Evolutionary conservation across 208 protist genomes (phyloP).

Genomic region (Crithidia acanthocephali): DNA sequence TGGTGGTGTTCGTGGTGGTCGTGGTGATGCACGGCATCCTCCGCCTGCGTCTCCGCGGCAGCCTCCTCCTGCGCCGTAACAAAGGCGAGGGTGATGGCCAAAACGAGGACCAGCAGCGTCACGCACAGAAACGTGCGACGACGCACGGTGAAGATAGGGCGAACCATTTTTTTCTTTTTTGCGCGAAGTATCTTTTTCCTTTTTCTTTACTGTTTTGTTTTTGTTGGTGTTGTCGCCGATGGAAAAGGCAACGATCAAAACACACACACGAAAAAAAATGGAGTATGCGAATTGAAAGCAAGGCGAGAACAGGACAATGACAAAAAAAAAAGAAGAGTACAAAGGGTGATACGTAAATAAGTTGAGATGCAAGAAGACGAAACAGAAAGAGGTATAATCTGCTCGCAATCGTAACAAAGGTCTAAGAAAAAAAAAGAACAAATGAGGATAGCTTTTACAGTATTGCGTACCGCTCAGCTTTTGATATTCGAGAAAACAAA

Average conservation of each 20-base stretch:
- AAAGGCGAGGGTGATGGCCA: slow-evolving; percentile 20
- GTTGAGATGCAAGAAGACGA: no score
- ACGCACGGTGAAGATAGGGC: background rate
- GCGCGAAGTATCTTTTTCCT: slow-evolving; percentile 1
- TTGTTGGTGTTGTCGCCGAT: no score
- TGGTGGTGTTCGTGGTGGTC: background rate
- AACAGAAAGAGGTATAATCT: no score
- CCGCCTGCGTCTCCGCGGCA: background rate
- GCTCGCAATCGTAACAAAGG: no score
- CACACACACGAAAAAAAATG: background rate
- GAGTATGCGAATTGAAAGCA: no score
- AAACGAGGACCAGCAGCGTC: slow-evolving; percentile 17
- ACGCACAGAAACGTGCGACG: slow-evolving; percentile 28
- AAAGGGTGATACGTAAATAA: background rate
- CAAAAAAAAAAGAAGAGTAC: background rate
- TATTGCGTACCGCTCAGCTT: no score
- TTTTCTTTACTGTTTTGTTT: background rate
- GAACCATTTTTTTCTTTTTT: slow-evolving; percentile 1
- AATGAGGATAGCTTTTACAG: background rate
- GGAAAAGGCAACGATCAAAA: background rate
- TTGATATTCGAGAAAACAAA: no score
- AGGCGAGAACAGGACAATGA: no score
- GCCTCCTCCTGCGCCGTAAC: slow-evolving; percentile 22
- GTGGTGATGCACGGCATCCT: background rate
- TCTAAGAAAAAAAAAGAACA: background rate